Conservation (phyloP, 129 eudicot genomes). For the Smallanthus sonchifolius region DNA sequence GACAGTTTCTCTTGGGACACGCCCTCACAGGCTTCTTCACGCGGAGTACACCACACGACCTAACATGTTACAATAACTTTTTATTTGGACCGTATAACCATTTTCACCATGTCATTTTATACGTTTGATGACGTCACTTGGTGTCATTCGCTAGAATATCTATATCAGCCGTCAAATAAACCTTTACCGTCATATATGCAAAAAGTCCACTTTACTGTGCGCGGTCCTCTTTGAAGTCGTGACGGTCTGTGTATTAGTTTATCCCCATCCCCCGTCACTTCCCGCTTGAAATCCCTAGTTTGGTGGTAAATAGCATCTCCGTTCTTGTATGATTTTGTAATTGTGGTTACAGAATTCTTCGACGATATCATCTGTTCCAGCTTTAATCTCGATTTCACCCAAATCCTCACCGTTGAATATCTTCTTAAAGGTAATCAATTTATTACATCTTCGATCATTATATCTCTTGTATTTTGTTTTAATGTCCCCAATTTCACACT, state of each 20-base stretch:
- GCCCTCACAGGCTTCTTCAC: no score
- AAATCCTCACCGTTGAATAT: background rate
- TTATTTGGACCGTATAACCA: no score
- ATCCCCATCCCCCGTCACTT: background rate
- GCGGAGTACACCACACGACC: no score
- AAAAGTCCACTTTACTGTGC: no score
- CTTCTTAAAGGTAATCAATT: background rate
- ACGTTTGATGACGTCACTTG: no score
- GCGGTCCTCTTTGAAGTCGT: background rate
- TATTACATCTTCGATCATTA: background rate
- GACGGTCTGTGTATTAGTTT: background rate
- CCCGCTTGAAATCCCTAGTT: conserved; percentile 5
- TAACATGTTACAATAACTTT: no score
- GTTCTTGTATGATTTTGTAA: background rate
- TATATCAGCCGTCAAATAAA: no score
- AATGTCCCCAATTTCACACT: background rate
- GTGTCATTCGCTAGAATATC: no score
- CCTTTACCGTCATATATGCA: no score
- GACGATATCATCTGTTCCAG: background rate
- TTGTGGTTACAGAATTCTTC: background rate
- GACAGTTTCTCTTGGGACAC: no score
- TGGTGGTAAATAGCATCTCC: background rate
- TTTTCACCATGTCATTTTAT: no score
- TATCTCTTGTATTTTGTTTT: background rate
- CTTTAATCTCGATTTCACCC: background rate